These are phyloP conservation scores for Urtica urens DNA, from an alignment of 306 rosid species.

Conservation along the genomic window DNA sequence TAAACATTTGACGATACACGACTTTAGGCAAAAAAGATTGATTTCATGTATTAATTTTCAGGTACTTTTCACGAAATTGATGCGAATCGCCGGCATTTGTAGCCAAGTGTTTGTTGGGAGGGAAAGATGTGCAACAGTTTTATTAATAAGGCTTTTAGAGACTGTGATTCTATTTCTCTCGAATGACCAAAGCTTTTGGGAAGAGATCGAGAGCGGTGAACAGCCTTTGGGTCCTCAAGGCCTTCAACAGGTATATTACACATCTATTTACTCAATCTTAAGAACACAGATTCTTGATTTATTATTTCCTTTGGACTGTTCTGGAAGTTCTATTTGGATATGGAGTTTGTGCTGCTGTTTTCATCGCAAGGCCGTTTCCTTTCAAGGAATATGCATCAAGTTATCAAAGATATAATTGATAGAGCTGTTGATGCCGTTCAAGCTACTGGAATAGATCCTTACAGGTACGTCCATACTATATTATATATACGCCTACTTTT, in stretches of 20 bases:
- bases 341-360: slow-evolving; percentile 90
- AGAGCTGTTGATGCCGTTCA: slow-evolving; percentile 68
- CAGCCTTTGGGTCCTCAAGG: slow-evolving; percentile 71
- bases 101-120: slow-evolving; percentile 75
- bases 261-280: neutral
- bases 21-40: no score
- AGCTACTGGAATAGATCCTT: slow-evolving; percentile 75
- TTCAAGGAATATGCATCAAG: slow-evolving; percentile 76
- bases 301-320: neutral
- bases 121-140: slow-evolving; percentile 78
- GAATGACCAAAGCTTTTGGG: slow-evolving; percentile 86
- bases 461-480: slow-evolving; percentile 74
- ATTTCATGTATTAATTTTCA: slow-evolving; percentile 9
- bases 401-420: slow-evolving; percentile 53
- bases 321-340: slow-evolving; percentile 76
- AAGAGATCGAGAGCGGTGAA: slow-evolving; percentile 54
- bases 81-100: slow-evolving; percentile 46
- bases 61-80: slow-evolving; percentile 54
- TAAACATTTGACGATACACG: no score
- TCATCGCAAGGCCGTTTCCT: slow-evolving; percentile 81
- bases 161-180: slow-evolving; percentile 77
- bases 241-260: slow-evolving; percentile 65
- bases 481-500: no score
- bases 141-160: slow-evolving; percentile 79
- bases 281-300: neutral